Evolutionary conservation across 345 rosid genomes (phyloP).

Genomic region (Gossypium thurberi): DNA sequence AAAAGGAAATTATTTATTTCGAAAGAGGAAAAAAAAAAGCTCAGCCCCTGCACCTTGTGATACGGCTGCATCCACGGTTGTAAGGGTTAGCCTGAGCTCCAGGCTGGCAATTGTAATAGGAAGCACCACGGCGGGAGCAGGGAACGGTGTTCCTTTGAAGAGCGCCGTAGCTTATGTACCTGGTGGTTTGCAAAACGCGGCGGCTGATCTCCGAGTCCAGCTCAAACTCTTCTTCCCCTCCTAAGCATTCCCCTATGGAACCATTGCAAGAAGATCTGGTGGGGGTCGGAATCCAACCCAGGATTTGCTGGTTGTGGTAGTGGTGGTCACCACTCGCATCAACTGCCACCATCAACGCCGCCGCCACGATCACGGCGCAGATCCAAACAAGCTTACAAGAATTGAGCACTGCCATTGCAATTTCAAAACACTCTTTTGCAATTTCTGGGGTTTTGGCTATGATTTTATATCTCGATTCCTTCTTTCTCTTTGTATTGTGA

Average conservation of each 20-base stretch:
- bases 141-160: constrained; percentile 87
- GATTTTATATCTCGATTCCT: not conserved
- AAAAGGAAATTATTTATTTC: not conserved
- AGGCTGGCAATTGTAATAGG: constrained; percentile 80
- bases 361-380: constrained; percentile 27
- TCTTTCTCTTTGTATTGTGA: not conserved
- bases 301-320: constrained; percentile 13
- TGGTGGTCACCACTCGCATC: constrained; percentile 37
- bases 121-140: constrained; percentile 88
- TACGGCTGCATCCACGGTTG: constrained; percentile 75
- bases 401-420: constrained; percentile 24
- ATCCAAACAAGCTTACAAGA: constrained; percentile 22
- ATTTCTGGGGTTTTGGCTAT: not conserved
- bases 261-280: constrained; percentile 51
- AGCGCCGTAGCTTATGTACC: constrained; percentile 87
- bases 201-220: constrained; percentile 75
- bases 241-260: constrained; percentile 48
- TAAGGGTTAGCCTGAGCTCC: constrained; percentile 88
- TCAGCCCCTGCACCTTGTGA: constrained; percentile 82
- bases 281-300: constrained; percentile 40
- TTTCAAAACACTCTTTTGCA: not conserved
- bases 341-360: constrained; percentile 22
- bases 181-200: constrained; percentile 74
- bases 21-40: not conserved
- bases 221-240: constrained; percentile 57